Evolutionary conservation across 129 eudicot genomes (phyloP).

Genomic region (Logfia minima): DNA sequence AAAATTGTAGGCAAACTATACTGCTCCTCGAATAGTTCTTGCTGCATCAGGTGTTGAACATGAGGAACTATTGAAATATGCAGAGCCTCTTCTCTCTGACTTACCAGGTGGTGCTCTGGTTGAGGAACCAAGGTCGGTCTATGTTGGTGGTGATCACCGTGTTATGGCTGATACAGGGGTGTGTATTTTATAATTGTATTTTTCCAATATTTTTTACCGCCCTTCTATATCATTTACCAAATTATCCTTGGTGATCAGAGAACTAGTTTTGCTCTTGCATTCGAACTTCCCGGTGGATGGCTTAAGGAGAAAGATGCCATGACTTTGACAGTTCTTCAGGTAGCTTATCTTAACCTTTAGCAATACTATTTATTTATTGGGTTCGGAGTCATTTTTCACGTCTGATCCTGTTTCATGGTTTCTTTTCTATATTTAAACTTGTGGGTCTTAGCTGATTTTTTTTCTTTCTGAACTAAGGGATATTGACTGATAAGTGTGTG

Average conservation of each 20-base stretch:
- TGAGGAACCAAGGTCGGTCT: constrained; percentile 64
- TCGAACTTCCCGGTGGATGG: constrained; percentile 96
- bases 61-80: constrained; percentile 66
- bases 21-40: constrained; percentile 90
- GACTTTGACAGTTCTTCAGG: constrained; percentile 80
- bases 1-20: constrained; percentile 59
- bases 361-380: background rate
- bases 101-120: constrained; percentile 48
- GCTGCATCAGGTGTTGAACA: constrained; percentile 95
- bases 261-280: constrained; percentile 87
- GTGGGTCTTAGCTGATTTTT: background rate
- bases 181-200: constrained; percentile 17
- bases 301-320: constrained; percentile 65
- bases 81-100: constrained; percentile 89
- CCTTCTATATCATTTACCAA: constrained; percentile 3
- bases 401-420: background rate
- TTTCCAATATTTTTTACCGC: background rate
- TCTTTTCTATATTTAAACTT: background rate
- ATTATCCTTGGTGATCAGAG: constrained; percentile 36
- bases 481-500: constrained; percentile 9
- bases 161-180: constrained; percentile 77
- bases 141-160: constrained; percentile 87
- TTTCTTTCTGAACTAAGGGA: background rate
- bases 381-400: background rate
- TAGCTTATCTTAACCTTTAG: constrained; percentile 16